These are phyloP conservation scores for Tetrapisispora iriomotensis DNA, from an alignment of 805 yeast genomes.

Conservation along the genomic window DNA sequence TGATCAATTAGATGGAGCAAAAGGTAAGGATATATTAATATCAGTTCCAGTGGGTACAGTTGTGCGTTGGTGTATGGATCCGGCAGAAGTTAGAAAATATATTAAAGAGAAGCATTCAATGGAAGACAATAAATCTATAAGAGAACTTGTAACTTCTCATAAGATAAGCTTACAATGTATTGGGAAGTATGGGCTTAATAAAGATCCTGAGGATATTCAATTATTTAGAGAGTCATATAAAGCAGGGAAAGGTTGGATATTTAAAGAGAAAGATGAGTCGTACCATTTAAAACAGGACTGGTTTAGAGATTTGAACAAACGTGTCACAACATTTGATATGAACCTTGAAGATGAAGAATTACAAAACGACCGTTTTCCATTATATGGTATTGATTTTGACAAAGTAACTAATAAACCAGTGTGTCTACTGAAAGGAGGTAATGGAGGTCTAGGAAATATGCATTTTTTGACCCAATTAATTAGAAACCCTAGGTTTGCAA, in stretches of 20 bases:
- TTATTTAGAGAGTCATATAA: conserved; percentile 50
- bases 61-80: conserved; percentile 76
- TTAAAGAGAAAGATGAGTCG: conserved; percentile 65
- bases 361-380: conserved; percentile 59
- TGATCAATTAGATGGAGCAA: conserved; percentile 76
- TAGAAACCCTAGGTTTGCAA: conserved; percentile 84
- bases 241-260: conserved; percentile 83
- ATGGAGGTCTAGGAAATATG: conserved; percentile 95
- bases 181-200: conserved; percentile 22
- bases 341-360: conserved; percentile 49
- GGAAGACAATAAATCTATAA: conserved; percentile 14
- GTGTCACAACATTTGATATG: conserved; percentile 56
- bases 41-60: conserved; percentile 91
- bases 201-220: conserved; percentile 41
- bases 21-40: conserved; percentile 68
- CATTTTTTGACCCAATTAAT: conserved; percentile 77
- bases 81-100: conserved; percentile 35
- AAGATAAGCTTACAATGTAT: conserved; percentile 28
- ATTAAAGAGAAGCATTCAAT: conserved; percentile 13
- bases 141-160: conserved; percentile 15
- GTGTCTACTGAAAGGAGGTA: conserved; percentile 70
- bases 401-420: conserved; percentile 56
- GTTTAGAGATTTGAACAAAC: conserved; percentile 53
- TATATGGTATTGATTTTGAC: conserved; percentile 68
- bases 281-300: conserved; percentile 57